Evolutionary conservation across 192 early-diverging fungal species (phyloP), one percentile per base, ranked within the genome.

Genomic region (Backusella tarrabulga): DNA sequence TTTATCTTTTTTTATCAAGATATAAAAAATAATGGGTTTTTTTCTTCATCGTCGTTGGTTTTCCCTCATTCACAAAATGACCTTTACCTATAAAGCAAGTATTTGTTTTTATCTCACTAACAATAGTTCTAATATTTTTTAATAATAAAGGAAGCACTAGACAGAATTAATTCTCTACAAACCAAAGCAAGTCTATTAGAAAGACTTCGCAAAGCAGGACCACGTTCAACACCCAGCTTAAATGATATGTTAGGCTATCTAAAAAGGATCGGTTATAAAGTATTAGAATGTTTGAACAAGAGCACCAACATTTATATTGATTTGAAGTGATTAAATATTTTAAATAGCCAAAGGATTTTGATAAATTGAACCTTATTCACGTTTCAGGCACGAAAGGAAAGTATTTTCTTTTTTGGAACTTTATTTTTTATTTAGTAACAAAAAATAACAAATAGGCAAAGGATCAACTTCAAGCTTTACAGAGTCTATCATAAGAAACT

Each of bases 301-400:
- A 41, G 15, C 15, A 14, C 42, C 14, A 0, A 4, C 15, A 0
- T 44, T 44, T 17, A 14, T 44, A 17, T 44, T 17, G 14, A 17
- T 15, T 44, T 44, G 15, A 44, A 44, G 11, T 44, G 15, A 17
- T 17, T 44, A 5, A 40, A 40, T 40, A 9, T 1, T 68, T 4
- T 21, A 74, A 78, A 11, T 71, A 82, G 77, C 79, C 88, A 12
- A 76, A 76, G n/a, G 92, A 92, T 60, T 87, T 97, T 34, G 85
- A 99, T 88, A 71, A 72, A 8, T 82, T 96, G 29, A 91, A 93
- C 21, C 75, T 94, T 14, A 93, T 96, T 70, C 95, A 96, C 79
- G 82, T 96, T 12, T 86, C 95, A 32, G 95, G 95, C 19, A 96
- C 94, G 34, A 96, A 96, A 73, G 95, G 95, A 78, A 96, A 96